Evolutionary conservation across 2,329 filamentous ascomycete genomes (phyloP), one percentile per base, ranked within the genome.

Genomic region (Ascochyta rabiei): DNA sequence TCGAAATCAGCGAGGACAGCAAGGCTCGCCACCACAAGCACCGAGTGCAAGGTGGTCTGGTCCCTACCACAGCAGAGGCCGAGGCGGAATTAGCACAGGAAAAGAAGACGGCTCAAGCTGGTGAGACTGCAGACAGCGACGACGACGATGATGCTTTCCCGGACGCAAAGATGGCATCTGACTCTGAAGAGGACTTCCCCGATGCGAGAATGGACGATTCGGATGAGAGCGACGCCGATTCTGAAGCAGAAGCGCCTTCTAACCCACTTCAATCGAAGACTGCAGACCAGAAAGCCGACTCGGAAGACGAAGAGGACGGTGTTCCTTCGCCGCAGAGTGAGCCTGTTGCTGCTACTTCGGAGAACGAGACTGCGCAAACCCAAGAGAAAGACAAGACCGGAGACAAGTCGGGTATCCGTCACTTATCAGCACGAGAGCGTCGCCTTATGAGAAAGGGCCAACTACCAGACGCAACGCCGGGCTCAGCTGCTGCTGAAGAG

Each of bases 1-100:
- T 96, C 75, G 88, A 86, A 66, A 88, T 98, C 47, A 96, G 91
- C 66, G 90, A 96, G 51, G 89, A 93, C 67, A 96, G 92, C 76
- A 90, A 91, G 72, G 83, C 82, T 4, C 89, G 86, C 53, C 93
- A 97, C 73, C 81, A 87, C 37, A 93, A 90, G 72, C 89, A 96
- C 71, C 82, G 88, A 49, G 61, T 87, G 30, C 77, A 81, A n/a
- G 77, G 80, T 47, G 62, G 63, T 50, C 59, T 56, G 31, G 42
- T 56, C 4, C 60, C 61, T 3, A 50, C 55, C 42, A 66, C 60
- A 46, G 64, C 62, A 13, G 62, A 64, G 43, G 66, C 63, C 48
- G 59, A 53, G 24, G 55, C 63, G 5, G 65, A 66, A 21, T 34
- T 60, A 8, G 45, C 54, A 23, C 53, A 61, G 8, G 59, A 64